Percentiles rank a stretch among this genome's conserved stretches.
Conservation (phyloP, 495 filamentous ascomycete genomes). For the Pseudotulostoma volvatum region DNA sequence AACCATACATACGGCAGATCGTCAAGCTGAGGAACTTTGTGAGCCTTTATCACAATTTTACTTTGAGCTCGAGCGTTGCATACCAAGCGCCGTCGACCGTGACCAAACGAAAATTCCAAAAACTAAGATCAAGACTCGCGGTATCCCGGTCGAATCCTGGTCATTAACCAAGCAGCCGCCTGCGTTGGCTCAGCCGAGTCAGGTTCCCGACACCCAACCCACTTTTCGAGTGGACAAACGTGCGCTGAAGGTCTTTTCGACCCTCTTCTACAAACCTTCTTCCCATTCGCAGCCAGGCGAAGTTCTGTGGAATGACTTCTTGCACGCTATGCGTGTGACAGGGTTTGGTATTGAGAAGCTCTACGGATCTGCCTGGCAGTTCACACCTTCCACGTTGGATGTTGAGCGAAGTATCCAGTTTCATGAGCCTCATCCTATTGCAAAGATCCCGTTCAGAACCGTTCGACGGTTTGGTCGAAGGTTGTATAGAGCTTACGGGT, state of each 20-base stretch:
- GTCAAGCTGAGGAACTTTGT: not conserved
- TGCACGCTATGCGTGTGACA: constrained; percentile 30
- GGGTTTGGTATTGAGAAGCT: constrained; percentile 34
- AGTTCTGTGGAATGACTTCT: constrained; percentile 33
- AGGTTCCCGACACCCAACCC: constrained; percentile 7
- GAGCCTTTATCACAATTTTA: constrained; percentile 9
- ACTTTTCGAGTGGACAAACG: constrained; percentile 26
- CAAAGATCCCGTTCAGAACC: constrained; percentile 27
- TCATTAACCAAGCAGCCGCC: not conserved
- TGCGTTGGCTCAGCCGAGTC: not conserved
- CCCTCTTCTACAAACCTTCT: constrained; percentile 24
- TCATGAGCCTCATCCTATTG: constrained; percentile 34
- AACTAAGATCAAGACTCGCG: constrained; percentile 27
- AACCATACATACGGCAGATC: constrained; percentile 5
- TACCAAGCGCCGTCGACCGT: constrained; percentile 5
- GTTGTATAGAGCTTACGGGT: constrained; percentile 29
- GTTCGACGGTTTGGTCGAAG: constrained; percentile 26
- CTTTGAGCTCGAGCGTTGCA: constrained; percentile 10
- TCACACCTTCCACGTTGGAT: constrained; percentile 21
- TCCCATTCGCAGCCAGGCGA: constrained; percentile 20
- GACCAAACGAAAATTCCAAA: constrained; percentile 4
- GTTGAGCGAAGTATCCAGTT: constrained; percentile 33
- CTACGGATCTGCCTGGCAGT: constrained; percentile 37
- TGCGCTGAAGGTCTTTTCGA: constrained; percentile 29
- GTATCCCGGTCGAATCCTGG: constrained; percentile 6